A percentile compares a stretch with the other conserved stretches of the same genome.
Evolutionary conservation across 352 stramenopile species (phyloP).

Genomic region (Phytophthora pini): DNA sequence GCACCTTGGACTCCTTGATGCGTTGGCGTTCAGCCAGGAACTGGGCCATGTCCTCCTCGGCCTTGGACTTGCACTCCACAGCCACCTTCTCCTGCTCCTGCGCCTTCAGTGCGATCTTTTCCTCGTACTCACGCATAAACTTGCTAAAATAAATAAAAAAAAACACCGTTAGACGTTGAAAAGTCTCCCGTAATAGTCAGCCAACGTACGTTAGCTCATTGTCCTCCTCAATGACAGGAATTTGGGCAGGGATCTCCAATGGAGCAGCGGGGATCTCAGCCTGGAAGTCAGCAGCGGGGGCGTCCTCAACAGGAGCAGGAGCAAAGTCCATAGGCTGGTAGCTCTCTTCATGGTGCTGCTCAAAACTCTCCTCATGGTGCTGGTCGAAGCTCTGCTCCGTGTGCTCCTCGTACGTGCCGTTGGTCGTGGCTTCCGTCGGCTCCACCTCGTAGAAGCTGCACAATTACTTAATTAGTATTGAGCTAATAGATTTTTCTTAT

Average conservation of each 20-base stretch:
- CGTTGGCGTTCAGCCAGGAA: conserved; percentile 87
- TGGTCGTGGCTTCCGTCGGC: conserved; percentile 31
- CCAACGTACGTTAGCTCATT: conserved; percentile 76
- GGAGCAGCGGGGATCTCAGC: conserved; percentile 14
- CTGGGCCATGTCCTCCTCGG: conserved; percentile 69
- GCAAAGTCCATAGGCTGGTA: conserved; percentile 36
- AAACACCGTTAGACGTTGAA: not conserved
- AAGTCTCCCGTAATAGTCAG: not conserved
- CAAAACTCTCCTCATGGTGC: conserved; percentile 20
- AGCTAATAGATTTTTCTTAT: no score
- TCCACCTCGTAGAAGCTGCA: conserved; percentile 76
- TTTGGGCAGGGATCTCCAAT: conserved; percentile 38
- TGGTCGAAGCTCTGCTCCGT: conserved; percentile 16
- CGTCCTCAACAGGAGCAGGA: conserved; percentile 13
- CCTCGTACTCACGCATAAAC: conserved; percentile 78
- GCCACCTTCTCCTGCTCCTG: conserved; percentile 78
- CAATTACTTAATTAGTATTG: no score
- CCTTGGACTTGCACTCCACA: conserved; percentile 75
- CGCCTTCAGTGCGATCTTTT: conserved; percentile 71
- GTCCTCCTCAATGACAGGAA: conserved; percentile 66
- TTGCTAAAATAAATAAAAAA: conserved; percentile 42
- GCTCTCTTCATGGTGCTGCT: conserved; percentile 26
- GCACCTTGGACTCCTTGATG: conserved; percentile 92
- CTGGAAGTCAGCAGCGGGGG: conserved; percentile 28
- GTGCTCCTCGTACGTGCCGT: conserved; percentile 26